phyloP scores from a whole-genome alignment of 2,329 filamentous ascomycete species.

The Paraphaeosphaeria minitans region DNA sequence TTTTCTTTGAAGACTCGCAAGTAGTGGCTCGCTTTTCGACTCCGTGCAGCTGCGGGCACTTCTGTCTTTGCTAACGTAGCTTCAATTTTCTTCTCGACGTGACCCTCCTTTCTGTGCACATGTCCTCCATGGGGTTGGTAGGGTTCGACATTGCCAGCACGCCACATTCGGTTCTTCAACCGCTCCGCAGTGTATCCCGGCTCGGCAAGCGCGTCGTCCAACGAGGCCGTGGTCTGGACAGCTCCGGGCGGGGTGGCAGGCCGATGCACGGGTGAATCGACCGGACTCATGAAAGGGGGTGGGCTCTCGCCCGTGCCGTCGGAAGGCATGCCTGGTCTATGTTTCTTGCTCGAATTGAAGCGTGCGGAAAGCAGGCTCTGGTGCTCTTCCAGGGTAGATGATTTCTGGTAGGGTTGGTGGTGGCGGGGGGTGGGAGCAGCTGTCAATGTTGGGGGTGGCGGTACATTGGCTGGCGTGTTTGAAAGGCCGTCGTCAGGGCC shows the following conservation, averaged over 20 bases:
- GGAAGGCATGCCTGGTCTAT: constrained; percentile 24
- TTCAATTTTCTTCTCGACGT: constrained; percentile 67
- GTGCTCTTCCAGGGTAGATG: constrained; percentile 34
- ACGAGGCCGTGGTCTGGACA: constrained; percentile 24
- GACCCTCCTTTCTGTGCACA: constrained; percentile 51
- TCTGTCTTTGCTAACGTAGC: constrained; percentile 65
- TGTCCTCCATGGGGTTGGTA: constrained; percentile 46
- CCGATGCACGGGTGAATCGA: constrained; percentile 42
- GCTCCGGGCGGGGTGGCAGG: constrained; percentile 36
- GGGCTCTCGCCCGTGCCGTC: constrained; percentile 35
- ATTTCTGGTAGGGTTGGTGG: constrained; percentile 32
- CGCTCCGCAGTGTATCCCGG: constrained; percentile 44
- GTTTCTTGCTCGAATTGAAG: constrained; percentile 34
- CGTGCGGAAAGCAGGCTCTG: constrained; percentile 39
- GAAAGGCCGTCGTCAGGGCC: constrained; percentile 31
- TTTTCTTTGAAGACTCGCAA: constrained; percentile 69
- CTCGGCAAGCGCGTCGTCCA: constrained; percentile 37
- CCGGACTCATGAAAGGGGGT: constrained; percentile 46
- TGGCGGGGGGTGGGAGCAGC: constrained; percentile 39
- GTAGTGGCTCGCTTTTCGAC: constrained; percentile 69
- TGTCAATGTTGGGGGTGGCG: constrained; percentile 40
- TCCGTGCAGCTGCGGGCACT: constrained; percentile 59
- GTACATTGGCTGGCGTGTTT: constrained; percentile 37
- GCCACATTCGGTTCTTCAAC: constrained; percentile 55
- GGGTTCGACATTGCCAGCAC: constrained; percentile 54